Percentiles rank a stretch among this genome's conserved stretches.
Conservation (phyloP, 129 eudicot species). For the Ambrosia artemisiifolia region DNA sequence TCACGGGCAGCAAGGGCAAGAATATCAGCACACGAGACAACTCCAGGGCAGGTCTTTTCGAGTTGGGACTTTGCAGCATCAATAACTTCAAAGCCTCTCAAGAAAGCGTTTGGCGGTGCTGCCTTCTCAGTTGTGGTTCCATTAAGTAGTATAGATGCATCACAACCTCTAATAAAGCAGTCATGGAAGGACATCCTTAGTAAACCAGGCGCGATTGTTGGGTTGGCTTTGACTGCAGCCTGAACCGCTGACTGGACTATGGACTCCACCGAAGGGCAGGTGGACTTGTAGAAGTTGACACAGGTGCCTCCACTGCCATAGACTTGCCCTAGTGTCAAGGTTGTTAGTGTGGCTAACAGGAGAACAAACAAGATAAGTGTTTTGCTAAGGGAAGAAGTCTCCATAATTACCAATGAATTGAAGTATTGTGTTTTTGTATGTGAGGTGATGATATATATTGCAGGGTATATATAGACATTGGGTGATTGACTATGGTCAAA, state of each 20-base stretch:
- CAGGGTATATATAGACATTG: not conserved
- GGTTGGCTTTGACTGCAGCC: conserved; percentile 38
- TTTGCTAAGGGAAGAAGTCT: conserved; percentile 16
- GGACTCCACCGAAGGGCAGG: conserved; percentile 56
- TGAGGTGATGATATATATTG: not conserved
- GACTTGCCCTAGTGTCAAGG: conserved; percentile 35
- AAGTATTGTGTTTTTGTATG: not conserved
- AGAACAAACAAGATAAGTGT: conserved; percentile 9
- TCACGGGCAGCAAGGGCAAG: conserved; percentile 74
- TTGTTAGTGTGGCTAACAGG: conserved; percentile 15
- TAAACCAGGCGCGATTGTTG: conserved; percentile 49
- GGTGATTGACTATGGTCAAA: not conserved
- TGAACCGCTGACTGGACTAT: conserved; percentile 46
- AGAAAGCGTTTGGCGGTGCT: conserved; percentile 36
- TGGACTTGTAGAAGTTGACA: conserved; percentile 35
- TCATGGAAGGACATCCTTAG: conserved; percentile 70
- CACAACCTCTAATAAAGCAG: conserved; percentile 78
- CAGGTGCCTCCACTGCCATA: conserved; percentile 32
- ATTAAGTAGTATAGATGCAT: conserved; percentile 60
- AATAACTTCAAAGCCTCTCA: conserved; percentile 69
- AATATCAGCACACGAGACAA: conserved; percentile 92
- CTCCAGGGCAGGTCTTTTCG: conserved; percentile 60
- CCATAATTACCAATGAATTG: conserved; percentile 7
- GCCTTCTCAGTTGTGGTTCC: conserved; percentile 54
- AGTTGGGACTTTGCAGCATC: conserved; percentile 62